Percentiles rank a stretch among this genome's conserved stretches.
These are phyloP conservation scores for Nannizziopsis arthrosporioides DNA, from an alignment of 2,329 filamentous ascomycete genomes.

Conservation along the genomic window DNA sequence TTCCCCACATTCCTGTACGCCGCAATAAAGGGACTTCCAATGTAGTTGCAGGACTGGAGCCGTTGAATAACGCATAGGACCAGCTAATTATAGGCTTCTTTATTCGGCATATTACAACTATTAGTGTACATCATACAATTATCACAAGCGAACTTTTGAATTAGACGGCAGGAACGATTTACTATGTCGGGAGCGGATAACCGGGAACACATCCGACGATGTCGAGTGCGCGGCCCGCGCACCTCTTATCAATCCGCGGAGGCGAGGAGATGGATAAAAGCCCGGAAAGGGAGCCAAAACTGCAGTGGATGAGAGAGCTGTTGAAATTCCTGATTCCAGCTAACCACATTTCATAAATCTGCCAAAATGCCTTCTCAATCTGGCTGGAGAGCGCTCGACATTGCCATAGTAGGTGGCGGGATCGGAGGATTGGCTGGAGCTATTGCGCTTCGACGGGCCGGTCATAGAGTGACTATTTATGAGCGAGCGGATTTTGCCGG, in stretches of 20 bases:
- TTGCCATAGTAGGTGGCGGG: conserved; percentile 42
- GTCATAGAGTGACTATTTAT: conserved; percentile 51
- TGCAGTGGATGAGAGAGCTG: neutral
- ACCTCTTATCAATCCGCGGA: neutral
- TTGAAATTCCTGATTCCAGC: neutral
- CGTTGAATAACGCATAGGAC: too few species aligned
- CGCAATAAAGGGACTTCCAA: too few species aligned
- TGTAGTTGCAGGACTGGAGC: too few species aligned
- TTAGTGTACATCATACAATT: neutral
- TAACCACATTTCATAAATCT: neutral
- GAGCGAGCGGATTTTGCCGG: conserved; percentile 55
- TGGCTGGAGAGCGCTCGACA: conserved; percentile 37
- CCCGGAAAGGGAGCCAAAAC: neutral
- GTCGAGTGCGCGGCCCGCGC: conserved; percentile 10
- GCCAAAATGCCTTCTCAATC: conserved; percentile 11
- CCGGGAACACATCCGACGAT: conserved; percentile 4
- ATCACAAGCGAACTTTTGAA: neutral
- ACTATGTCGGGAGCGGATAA: conserved; percentile 1
- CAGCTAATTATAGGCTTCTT: too few species aligned
- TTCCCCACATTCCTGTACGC: too few species aligned
- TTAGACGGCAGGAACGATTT: neutral
- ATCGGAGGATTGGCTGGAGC: conserved; percentile 44
- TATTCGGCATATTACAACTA: too few species aligned
- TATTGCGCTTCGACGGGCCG: conserved; percentile 42
- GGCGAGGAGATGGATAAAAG: conserved; percentile 2